These are phyloP conservation scores for Pseudogymnoascus sp. DNA, from an alignment of 2,329 filamentous ascomycete species.

Conservation along the genomic window DNA sequence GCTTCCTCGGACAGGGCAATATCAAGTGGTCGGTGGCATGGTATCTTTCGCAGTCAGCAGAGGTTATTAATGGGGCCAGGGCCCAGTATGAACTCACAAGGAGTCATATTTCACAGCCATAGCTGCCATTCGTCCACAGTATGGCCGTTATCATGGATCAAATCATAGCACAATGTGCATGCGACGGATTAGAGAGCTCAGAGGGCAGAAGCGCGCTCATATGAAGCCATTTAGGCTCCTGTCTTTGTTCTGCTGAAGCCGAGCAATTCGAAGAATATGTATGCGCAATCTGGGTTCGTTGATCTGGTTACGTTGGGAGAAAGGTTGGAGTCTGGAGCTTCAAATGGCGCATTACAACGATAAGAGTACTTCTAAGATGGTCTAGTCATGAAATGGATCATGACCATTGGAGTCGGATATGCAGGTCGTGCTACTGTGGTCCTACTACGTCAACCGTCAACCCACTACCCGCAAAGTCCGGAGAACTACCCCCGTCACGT, in stretches of 20 bases:
- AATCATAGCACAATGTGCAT: constrained; percentile 7
- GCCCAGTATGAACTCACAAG: constrained; percentile 2
- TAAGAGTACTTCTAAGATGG: constrained; percentile 4
- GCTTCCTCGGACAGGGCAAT: constrained; percentile 52
- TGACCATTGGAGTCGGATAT: constrained; percentile 4
- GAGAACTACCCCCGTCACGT: neutral
- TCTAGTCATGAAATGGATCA: constrained; percentile 7
- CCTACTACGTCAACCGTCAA: constrained; percentile 7
- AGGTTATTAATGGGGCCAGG: constrained; percentile 8
- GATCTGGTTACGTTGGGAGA: neutral
- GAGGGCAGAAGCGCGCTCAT: constrained; percentile 2
- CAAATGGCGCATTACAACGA: constrained; percentile 7
- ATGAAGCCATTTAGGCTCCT: constrained; percentile 4
- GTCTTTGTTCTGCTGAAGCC: constrained; percentile 1
- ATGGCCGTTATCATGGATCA: constrained; percentile 8
- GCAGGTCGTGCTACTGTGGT: constrained; percentile 3
- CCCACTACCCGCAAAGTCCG: constrained; percentile 3
- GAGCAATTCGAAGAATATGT: neutral
- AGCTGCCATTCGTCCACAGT: constrained; percentile 12
- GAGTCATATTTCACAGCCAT: constrained; percentile 12
- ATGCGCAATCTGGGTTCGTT: neutral
- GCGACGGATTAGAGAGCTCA: neutral
- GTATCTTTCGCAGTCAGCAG: constrained; percentile 39
- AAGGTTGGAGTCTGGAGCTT: neutral
- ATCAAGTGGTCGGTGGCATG: constrained; percentile 61